phyloP scores from a whole-genome alignment of 768 basidiomycete genomes.

The Krasilnikovozyma curviuscula region DNA sequence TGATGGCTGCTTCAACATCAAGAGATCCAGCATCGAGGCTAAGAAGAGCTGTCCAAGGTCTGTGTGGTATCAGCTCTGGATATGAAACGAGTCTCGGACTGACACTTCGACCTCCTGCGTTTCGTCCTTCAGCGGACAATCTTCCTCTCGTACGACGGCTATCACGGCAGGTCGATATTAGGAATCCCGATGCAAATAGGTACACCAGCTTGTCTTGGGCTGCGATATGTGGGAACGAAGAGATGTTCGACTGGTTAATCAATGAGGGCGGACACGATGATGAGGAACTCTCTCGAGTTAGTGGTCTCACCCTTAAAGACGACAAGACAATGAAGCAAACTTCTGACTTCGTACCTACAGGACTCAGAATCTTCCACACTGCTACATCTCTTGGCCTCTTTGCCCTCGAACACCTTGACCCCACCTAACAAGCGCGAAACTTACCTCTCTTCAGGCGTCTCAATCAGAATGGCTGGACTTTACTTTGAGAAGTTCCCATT shows the following conservation, averaged over 20 bases:
- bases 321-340: not conserved
- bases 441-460: conserved; percentile 28
- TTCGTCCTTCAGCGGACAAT: conserved; percentile 77
- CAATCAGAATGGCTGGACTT: conserved; percentile 64
- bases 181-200: conserved; percentile 68
- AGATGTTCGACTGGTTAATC: conserved; percentile 72
- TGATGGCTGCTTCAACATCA: no score
- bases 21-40: no score
- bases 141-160: conserved; percentile 79
- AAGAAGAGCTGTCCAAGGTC: no score
- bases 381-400: conserved; percentile 75
- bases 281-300: conserved; percentile 70
- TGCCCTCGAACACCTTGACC: conserved; percentile 37
- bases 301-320: conserved; percentile 20
- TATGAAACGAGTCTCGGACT: no score
- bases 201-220: conserved; percentile 86
- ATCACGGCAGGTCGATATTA: conserved; percentile 51
- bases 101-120: no score
- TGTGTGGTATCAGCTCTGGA: no score
- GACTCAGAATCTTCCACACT: conserved; percentile 86
- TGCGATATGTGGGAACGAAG: conserved; percentile 67
- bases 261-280: conserved; percentile 76
- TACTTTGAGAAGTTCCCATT: conserved; percentile 74
- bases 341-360: conserved; percentile 28
- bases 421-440: conserved; percentile 32